Percentiles rank a stretch among this genome's conserved stretches.
These are phyloP conservation scores for Elaeagnus macrophylla DNA, from an alignment of 306 rosid genomes.

Conservation along the genomic window DNA sequence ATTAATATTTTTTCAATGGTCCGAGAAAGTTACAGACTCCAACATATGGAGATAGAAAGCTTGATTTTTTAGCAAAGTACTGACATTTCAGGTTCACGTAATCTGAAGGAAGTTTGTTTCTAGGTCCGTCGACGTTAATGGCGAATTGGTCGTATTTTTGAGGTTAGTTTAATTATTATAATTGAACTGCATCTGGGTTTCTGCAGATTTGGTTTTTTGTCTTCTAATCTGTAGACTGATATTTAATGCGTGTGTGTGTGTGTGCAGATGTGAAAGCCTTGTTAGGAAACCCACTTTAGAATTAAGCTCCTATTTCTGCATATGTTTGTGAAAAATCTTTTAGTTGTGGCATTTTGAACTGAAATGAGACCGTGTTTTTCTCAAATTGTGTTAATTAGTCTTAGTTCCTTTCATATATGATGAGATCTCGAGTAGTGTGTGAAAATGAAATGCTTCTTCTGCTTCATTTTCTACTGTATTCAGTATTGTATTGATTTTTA, in stretches of 20 bases:
- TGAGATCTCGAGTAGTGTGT: background rate
- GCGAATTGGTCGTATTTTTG: constrained; percentile 16
- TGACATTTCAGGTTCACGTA: constrained; percentile 1
- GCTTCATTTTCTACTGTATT: background rate
- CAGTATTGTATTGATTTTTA: background rate
- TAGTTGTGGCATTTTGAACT: background rate
- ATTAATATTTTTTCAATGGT: background rate
- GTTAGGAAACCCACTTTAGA: constrained; percentile 2
- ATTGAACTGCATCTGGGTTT: constrained; percentile 25
- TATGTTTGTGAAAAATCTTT: background rate
- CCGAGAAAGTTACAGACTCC: constrained; percentile 2
- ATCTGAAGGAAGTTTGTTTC: constrained; percentile 17
- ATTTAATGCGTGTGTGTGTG: too few relatives aligned
- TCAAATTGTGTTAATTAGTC: constrained; percentile 2
- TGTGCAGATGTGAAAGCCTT: background rate
- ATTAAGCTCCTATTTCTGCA: constrained; percentile 1
- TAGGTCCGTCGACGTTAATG: constrained; percentile 13
- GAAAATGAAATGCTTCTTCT: constrained; percentile 18
- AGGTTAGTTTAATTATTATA: constrained; percentile 22
- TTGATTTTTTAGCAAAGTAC: constrained; percentile 5
- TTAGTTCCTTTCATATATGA: background rate
- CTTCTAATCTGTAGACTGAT: background rate
- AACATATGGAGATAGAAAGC: constrained; percentile 3
- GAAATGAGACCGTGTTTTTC: background rate
- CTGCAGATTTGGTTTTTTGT: constrained; percentile 15